These are phyloP conservation scores for Lactarius vividus DNA, from an alignment of 768 basidiomycete genomes.

Conservation along the genomic window DNA sequence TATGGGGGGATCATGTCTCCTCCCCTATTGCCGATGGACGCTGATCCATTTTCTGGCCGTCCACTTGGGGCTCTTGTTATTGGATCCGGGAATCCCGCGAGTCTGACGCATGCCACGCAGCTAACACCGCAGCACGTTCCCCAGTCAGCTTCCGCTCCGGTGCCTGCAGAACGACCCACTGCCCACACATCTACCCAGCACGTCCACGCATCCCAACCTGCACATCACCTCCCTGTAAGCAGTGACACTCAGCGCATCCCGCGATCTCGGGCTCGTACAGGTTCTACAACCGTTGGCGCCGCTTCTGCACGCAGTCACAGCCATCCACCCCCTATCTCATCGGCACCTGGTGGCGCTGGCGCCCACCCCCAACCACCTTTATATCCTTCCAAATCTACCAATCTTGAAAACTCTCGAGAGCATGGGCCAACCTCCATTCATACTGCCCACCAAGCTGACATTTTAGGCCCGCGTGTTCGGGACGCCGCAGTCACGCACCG, in stretches of 20 bases:
- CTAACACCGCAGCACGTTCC: background rate
- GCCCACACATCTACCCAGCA: background rate
- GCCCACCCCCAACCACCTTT: background rate
- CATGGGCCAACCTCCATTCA: background rate
- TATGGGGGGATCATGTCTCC: constrained; percentile 8
- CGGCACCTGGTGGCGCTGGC: background rate
- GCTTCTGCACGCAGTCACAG: constrained; percentile 10
- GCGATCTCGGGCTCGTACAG: background rate
- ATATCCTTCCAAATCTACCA: background rate
- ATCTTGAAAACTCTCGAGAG: background rate
- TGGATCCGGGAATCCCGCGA: background rate
- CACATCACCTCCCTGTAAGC: background rate
- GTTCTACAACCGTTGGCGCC: background rate
- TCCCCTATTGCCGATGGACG: constrained; percentile 18
- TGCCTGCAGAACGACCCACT: background rate
- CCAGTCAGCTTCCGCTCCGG: constrained; percentile 2
- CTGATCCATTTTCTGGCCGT: constrained; percentile 4
- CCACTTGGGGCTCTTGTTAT: constrained; percentile 7
- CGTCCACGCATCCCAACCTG: background rate
- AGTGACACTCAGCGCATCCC: constrained; percentile 1
- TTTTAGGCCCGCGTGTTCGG: background rate
- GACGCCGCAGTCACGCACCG: background rate
- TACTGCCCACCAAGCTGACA: background rate
- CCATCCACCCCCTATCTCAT: constrained; percentile 3
- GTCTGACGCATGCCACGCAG: background rate